These are phyloP conservation scores for Phytopythium cucurbitacearum DNA, from an alignment of 352 stramenopile species.

Conservation along the genomic window DNA sequence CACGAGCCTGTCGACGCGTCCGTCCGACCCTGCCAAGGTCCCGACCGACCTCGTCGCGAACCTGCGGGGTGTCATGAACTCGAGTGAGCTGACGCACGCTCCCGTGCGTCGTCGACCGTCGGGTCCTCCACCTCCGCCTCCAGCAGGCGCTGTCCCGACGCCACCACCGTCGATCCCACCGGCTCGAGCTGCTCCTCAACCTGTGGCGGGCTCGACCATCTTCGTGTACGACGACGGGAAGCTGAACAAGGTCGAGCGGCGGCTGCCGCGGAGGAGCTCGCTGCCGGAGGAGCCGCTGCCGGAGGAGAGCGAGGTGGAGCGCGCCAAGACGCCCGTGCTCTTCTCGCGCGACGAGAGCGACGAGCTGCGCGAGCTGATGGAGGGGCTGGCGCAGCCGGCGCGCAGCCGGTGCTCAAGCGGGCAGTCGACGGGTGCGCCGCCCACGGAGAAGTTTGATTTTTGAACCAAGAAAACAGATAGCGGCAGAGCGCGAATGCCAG, in stretches of 20 bases:
- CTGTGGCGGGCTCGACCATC: slow-evolving; percentile 27
- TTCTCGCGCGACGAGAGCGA: slow-evolving; percentile 38
- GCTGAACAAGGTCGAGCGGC: slow-evolving; percentile 28
- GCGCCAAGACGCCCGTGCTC: slow-evolving; percentile 2
- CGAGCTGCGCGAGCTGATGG: slow-evolving; percentile 55
- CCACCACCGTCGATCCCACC: slow-evolving; percentile 4
- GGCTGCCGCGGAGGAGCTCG: slow-evolving; percentile 1
- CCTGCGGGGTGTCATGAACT: slow-evolving; percentile 72
- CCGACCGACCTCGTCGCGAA: slow-evolving; percentile 48
- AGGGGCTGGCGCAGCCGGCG: slow-evolving; percentile 37
- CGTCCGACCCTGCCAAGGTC: not conserved
- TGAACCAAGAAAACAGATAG: slow-evolving; percentile 9
- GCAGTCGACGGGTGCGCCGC: slow-evolving; percentile 45
- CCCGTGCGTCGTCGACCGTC: slow-evolving; percentile 20
- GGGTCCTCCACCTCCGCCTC: slow-evolving; percentile 12
- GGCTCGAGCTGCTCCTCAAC: slow-evolving; percentile 1
- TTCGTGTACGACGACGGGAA: slow-evolving; percentile 48
- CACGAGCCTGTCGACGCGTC: too few relatives aligned
- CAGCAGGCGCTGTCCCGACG: not conserved
- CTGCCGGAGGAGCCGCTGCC: slow-evolving; percentile 11
- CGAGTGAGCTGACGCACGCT: slow-evolving; percentile 50
- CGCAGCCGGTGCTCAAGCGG: slow-evolving; percentile 50
- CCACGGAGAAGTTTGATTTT: slow-evolving; percentile 48
- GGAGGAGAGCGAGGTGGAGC: slow-evolving; percentile 6
- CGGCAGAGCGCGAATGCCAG: too few relatives aligned